Base-by-base conservation (phyloP, 75 land plant species). In the Adiantum capillusveneris region DNA sequence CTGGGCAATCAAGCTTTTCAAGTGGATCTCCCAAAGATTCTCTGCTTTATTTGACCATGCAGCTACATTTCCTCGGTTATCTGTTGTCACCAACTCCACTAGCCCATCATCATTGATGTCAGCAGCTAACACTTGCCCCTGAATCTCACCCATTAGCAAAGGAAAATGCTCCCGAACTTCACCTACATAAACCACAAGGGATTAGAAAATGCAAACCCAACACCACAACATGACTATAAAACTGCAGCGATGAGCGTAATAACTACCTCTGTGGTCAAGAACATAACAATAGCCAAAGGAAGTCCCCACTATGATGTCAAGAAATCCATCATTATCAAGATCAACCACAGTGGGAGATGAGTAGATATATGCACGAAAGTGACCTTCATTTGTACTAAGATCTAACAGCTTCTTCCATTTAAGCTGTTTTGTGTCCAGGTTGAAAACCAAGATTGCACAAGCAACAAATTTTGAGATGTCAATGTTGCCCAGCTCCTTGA, bases 101-200 rank as follows among this genome's bases (percentile, higher is more conserved):
- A 81, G 79, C 0, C 99, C 99, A 84, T 95, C 99, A 74, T 90
- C 96, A 82, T 95, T 95, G 39, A 95, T 86, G 74, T 95, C 99
- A 29, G 96, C 91, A 58, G 99, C 99, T 41, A 90, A 68, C 0
- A 95, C 79, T 58, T 84, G 72, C 50, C 73, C 87, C 50, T 95
- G 99, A 66, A 95, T 90, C 61, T 95, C 99, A 29, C 96, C 99
- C 99, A 95, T 95, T 68, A 81, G 81, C 53, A 79, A 82, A 16
- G 99, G 99, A 71, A 95, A 95, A 41, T 81, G 78, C 22, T 71
- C 63, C 65, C 90, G 87, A 37, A 75, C 53, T 22, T 79, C 80
- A 34, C 99, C 99, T 94, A 71, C 24, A 51, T 19, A n/a, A n/a
- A n/a, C 1, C 59, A 34, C 16, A 19, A 1, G 5, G 31, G 31